Conservation (phyloP, 495 filamentous ascomycete genomes). For the Acidomyces sp. region DNA sequence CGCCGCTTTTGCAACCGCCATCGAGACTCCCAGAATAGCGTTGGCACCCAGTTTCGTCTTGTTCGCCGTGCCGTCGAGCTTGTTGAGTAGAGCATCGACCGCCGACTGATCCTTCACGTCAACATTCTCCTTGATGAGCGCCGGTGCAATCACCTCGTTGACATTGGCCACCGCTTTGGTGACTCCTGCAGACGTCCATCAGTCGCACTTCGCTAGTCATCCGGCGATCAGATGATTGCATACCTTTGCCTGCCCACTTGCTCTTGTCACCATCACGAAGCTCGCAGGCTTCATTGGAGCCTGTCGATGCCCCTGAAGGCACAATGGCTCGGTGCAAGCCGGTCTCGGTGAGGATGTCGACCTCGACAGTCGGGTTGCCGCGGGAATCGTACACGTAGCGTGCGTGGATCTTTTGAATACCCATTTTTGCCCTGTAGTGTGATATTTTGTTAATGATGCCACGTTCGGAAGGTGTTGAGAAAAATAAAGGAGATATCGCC, state of each 20-base stretch:
- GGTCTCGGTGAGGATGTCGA: constrained; percentile 91
- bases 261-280: constrained; percentile 97
- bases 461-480: too few relatives aligned
- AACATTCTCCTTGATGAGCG: constrained; percentile 78
- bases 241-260: constrained; percentile 91
- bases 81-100: constrained; percentile 88
- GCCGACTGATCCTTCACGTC: constrained; percentile 95
- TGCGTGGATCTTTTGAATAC: constrained; percentile 96
- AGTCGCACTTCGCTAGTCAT: constrained; percentile 8
- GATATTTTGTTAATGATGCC: too few relatives aligned
- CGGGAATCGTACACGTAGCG: constrained; percentile 99
- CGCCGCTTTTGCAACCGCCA: constrained; percentile 95
- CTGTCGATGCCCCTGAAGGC: constrained; percentile 93
- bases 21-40: constrained; percentile 89
- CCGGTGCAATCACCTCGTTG: constrained; percentile 83
- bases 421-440: constrained; percentile 45
- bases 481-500: too few relatives aligned
- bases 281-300: constrained; percentile 96
- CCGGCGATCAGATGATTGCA: neutral
- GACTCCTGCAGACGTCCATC: constrained; percentile 41
- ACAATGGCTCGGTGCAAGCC: constrained; percentile 98
- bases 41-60: constrained; percentile 98
- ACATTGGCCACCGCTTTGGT: constrained; percentile 92
- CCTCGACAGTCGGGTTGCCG: constrained; percentile 91
- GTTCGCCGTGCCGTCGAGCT: constrained; percentile 91